Evolutionary conservation across 2,329 filamentous ascomycete species (phyloP).

Genomic region (Neonectria sp.): DNA sequence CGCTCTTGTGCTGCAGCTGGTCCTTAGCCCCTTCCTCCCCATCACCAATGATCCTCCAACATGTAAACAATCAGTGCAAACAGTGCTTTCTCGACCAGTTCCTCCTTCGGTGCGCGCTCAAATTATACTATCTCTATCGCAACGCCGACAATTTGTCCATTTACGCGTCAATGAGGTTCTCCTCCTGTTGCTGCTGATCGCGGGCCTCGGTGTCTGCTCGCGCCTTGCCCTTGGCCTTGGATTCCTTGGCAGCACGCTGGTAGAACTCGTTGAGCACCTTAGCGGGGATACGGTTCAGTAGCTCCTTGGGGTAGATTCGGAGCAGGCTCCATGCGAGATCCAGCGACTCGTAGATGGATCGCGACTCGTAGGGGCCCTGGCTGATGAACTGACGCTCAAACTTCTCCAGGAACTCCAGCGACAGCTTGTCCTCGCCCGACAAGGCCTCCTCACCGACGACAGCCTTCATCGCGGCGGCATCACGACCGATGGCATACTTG

Average conservation of each 20-base stretch:
- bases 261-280: slow-evolving; percentile 90
- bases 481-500: slow-evolving; percentile 99
- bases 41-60: slow-evolving; percentile 36
- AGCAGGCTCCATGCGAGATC: slow-evolving; percentile 97
- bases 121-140: slow-evolving; percentile 47
- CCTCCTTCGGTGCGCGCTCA: slow-evolving; percentile 42
- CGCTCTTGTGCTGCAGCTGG: slow-evolving; percentile 40
- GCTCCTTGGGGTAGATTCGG: slow-evolving; percentile 97
- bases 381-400: slow-evolving; percentile 96
- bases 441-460: slow-evolving; percentile 98
- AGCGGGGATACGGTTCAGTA: slow-evolving; percentile 94
- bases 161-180: slow-evolving; percentile 74
- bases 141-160: slow-evolving; percentile 38
- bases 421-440: slow-evolving; percentile 96
- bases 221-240: slow-evolving; percentile 75
- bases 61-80: slow-evolving; percentile 44
- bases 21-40: slow-evolving; percentile 29
- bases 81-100: slow-evolving; percentile 40
- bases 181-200: slow-evolving; percentile 63
- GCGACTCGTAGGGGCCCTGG: slow-evolving; percentile 93
- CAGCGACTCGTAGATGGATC: slow-evolving; percentile 92
- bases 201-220: slow-evolving; percentile 59
- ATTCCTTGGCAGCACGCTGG: slow-evolving; percentile 74
- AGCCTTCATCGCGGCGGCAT: slow-evolving; percentile 98
- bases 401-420: slow-evolving; percentile 97